A percentile compares a stretch with the other conserved stretches of the same genome.
phyloP scores from a whole-genome alignment of 2,329 filamentous ascomycete species.

The Stemphylium beticola region DNA sequence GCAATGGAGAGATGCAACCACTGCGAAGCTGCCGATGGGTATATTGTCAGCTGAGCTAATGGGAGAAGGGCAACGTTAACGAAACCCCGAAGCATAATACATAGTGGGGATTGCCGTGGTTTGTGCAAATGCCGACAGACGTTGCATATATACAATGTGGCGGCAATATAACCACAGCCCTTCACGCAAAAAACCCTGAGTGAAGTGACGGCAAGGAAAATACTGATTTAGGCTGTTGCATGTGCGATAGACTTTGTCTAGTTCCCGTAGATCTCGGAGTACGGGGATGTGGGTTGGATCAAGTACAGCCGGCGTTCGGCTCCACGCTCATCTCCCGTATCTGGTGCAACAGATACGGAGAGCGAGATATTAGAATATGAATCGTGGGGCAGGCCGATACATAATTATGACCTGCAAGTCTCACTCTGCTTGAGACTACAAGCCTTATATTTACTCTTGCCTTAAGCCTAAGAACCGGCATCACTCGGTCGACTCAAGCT shows the following conservation, averaged over 20 bases:
- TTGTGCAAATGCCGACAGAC: neutral
- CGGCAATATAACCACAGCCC: neutral
- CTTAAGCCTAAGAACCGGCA: neutral
- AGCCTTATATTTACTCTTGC: neutral
- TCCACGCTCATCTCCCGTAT: constrained; percentile 22
- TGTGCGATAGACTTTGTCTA: neutral
- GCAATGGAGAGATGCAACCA: neutral
- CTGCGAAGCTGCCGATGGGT: neutral
- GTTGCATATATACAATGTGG: neutral
- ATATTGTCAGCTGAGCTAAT: neutral
- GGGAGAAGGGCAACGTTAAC: neutral
- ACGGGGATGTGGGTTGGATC: constrained; percentile 12
- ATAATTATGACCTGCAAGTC: neutral
- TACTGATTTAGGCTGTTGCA: constrained; percentile 1
- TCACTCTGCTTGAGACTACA: neutral
- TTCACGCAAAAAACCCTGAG: neutral
- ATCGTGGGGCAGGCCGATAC: neutral
- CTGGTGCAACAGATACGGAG: constrained; percentile 16
- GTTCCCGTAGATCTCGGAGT: constrained; percentile 19
- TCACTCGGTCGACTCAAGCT: neutral
- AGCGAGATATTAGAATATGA: neutral
- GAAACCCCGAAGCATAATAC: neutral
- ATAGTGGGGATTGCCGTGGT: neutral
- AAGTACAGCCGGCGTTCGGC: constrained; percentile 31
- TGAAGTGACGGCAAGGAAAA: neutral